Evolutionary conservation across 31 red algal species (phyloP), one percentile per base, ranked within the genome.

Genomic region (Pterothamnion heteromorphum): DNA sequence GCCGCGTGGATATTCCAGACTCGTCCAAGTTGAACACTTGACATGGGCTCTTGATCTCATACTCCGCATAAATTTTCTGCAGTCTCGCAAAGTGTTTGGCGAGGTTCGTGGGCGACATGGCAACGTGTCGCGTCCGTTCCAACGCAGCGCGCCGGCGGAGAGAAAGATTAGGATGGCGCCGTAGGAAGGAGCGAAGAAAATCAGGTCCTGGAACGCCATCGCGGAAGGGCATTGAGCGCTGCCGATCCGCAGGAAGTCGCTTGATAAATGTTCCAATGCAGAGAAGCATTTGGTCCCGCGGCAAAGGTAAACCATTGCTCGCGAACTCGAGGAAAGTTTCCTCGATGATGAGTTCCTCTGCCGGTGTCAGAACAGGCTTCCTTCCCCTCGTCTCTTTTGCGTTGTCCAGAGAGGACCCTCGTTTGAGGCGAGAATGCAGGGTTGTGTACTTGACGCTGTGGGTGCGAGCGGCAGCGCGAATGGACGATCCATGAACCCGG

Each of bases 1-100:
- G 82, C 21, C 71, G 22, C 1, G 43, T 90, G 1, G 84, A 90
- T 3, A 94, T 80, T 18, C 92, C 0, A 32, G 44, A 80, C 64
- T 90, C 57, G 74, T 90, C 87, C 4, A 51, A 31, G 30, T 94
- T 94, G 36, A 90, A 90, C 2, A 94, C 58, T 24, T 83, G 43
- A 4, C 21, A 28, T 2, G 84, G 28, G 34, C 22, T 34, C n/a
- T 36, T 58, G 2, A 94, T 90, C 1, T 43, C 88, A 23, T 84
- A 90, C 24, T 89, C 38, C 71, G 80, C 26, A 22, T 35, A 94
- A 3, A 0, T 9, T 26, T 89, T 35, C 1, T 38, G 0, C 3
- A 90, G 0, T 18, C 37, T 33, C 27, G 33, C 57, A 22, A 23
- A 74, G 3, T 90, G 33, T 31, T 1, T 74, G 1, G 86, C 83